A percentile compares a stretch with the other conserved stretches of the same genome.
These are phyloP conservation scores for Sporisorium graminicola DNA, from an alignment of 1,284 basidiomycete genomes.

Conservation along the genomic window DNA sequence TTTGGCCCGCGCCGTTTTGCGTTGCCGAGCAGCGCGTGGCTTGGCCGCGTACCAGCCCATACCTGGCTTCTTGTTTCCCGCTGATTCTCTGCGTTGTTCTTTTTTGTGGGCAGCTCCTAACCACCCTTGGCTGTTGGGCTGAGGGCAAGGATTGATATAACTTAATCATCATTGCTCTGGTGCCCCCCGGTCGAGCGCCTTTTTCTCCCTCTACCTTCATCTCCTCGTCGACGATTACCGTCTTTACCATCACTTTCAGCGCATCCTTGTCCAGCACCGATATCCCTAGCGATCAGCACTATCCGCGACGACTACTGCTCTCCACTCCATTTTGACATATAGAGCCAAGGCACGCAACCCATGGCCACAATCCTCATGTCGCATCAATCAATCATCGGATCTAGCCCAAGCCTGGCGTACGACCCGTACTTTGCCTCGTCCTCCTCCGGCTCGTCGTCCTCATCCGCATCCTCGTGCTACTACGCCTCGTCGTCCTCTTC, in stretches of 20 bases:
- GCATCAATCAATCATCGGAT: slow-evolving; percentile 16
- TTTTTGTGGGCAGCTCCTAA: no score
- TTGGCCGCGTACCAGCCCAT: slow-evolving; percentile 1
- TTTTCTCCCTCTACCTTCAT: not conserved
- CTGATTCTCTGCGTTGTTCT: not conserved
- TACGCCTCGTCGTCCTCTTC: slow-evolving; percentile 28
- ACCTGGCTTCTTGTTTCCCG: not conserved
- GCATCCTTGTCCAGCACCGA: not conserved
- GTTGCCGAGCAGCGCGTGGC: slow-evolving; percentile 10
- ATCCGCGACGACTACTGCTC: not conserved
- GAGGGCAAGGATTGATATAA: slow-evolving; percentile 1
- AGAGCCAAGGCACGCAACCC: not conserved
- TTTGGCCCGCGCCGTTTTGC: not conserved
- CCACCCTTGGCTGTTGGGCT: no score
- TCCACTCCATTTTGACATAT: not conserved
- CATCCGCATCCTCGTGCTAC: slow-evolving; percentile 29
- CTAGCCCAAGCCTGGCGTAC: slow-evolving; percentile 17
- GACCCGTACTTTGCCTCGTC: slow-evolving; percentile 22
- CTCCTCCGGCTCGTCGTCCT: slow-evolving; percentile 17
- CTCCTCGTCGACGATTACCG: not conserved
- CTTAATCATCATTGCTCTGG: slow-evolving; percentile 1
- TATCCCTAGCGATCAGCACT: not conserved
- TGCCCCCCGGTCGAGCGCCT: no score
- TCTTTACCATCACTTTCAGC: not conserved
- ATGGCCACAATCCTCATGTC: slow-evolving; percentile 27